These are phyloP conservation scores for Ceratobasidium sp. DNA, from an alignment of 1,284 basidiomycete genomes.

Conservation along the genomic window DNA sequence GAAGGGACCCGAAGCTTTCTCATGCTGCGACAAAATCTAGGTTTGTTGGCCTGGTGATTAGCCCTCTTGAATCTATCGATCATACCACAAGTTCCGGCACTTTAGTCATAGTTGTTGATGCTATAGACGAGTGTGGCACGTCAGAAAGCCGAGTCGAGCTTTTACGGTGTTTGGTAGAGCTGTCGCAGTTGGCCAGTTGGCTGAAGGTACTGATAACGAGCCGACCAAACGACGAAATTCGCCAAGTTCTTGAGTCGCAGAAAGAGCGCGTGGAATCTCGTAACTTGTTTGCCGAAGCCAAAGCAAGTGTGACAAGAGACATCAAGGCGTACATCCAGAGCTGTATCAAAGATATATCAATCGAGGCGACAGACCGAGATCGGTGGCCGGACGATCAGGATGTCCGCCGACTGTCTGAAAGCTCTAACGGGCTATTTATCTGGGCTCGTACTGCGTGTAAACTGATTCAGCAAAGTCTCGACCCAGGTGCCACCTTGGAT, in stretches of 20 bases:
- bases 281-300: background rate
- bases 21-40: background rate
- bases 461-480: background rate
- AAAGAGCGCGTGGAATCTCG: background rate
- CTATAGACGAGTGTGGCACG: conserved; percentile 42
- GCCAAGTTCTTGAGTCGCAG: background rate
- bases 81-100: background rate
- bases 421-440: conserved; percentile 44
- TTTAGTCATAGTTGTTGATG: conserved; percentile 43
- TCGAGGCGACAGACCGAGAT: background rate
- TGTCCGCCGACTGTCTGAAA: background rate
- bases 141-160: background rate
- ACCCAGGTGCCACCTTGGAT: conserved; percentile 1
- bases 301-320: background rate
- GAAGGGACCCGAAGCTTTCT: background rate
- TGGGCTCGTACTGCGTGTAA: conserved; percentile 31
- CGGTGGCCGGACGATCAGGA: background rate
- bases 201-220: conserved; percentile 45
- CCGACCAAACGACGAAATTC: conserved; percentile 33
- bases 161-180: background rate
- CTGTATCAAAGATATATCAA: background rate
- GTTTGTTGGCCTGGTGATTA: conserved; percentile 9
- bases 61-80: conserved; percentile 23
- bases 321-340: background rate
- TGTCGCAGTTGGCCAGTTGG: background rate